A percentile compares a stretch with the other conserved stretches of the same genome.
These are phyloP conservation scores for Nemania sp. DNA, from an alignment of 2,329 filamentous ascomycete genomes.

Conservation along the genomic window DNA sequence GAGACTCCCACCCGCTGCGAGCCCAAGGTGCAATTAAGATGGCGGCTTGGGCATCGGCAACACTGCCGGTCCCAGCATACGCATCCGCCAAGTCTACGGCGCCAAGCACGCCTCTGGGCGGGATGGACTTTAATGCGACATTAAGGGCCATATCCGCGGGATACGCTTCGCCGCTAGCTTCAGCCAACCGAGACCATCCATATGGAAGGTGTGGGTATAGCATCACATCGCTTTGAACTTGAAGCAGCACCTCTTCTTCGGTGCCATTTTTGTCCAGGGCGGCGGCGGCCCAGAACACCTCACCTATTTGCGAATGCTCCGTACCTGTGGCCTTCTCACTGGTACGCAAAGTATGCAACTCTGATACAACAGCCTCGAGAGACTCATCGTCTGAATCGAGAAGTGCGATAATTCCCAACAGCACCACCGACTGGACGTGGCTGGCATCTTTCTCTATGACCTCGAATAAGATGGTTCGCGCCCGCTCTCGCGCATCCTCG, in stretches of 20 bases:
- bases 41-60: constrained; percentile 75
- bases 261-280: constrained; percentile 55
- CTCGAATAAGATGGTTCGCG: constrained; percentile 78
- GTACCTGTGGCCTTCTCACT: constrained; percentile 64
- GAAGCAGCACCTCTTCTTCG: constrained; percentile 58
- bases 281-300: constrained; percentile 76
- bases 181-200: constrained; percentile 78
- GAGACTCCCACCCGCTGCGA: constrained; percentile 64
- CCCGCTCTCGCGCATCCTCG: constrained; percentile 72
- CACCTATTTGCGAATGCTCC: constrained; percentile 72
- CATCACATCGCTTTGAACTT: constrained; percentile 78
- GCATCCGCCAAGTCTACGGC: constrained; percentile 73
- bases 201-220: constrained; percentile 77
- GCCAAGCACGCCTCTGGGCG: constrained; percentile 70
- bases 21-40: constrained; percentile 84
- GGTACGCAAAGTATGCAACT: constrained; percentile 74
- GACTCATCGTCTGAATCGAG: constrained; percentile 80
- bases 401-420: constrained; percentile 83
- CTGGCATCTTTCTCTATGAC: constrained; percentile 74
- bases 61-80: constrained; percentile 72
- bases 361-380: constrained; percentile 77
- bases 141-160: constrained; percentile 77
- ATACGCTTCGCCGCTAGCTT: constrained; percentile 57
- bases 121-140: constrained; percentile 75
- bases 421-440: constrained; percentile 77